Evolutionary conservation across 176 grass and related monocot genomes (phyloP), one percentile per base, ranked within the genome.

Genomic region (Rhipidocladum racemiflorum): DNA sequence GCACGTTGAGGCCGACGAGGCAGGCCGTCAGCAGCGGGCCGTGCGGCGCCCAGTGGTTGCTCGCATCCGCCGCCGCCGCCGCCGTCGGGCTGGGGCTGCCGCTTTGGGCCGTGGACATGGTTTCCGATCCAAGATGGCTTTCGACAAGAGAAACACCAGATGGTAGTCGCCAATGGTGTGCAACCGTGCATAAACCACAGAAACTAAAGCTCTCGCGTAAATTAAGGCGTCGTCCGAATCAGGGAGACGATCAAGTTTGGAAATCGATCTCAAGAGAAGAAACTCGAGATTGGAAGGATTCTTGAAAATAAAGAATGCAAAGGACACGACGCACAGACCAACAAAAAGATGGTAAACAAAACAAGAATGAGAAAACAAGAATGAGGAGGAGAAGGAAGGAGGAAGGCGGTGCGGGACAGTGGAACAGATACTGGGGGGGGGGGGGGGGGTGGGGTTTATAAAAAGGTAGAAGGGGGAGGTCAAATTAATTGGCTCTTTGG

Each of bases 1-100:
- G 80, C 55, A 91, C 7, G 76, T 94, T 94, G n/a, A 91, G 13
- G 46, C 59, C 70, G 13, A 91, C 83, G 20, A 94, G 46, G 53
- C 62, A 80, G 23, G 79, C 84, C 15, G 71, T 82, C 15, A 91
- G 59, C 65, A 69, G 55, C 1, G 71, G 44, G 0, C 79, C 74
- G 50, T 89, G 92, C 3, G 69, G 72, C 2, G 75, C 68, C 87
- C 87, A 88, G 68, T 68, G 75, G 5, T 35, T 25, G 61, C 68
- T 50, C 23, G 61, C 82, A 73, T 20, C 53, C 90, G 48, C 56
- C 69, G 74, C 40, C 85, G 75, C 14, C 90, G 64, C 55, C 69
- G 74, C 40, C 84, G 75, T 9, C 24, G 68, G 67, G 45, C 45
- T 2, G 24, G 53, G 27, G 77, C 60, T 35, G 48, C 27, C 28